Base-by-base conservation (phyloP, 176 grass and related monocot species). In the Dendrocalamus sinicus region DNA sequence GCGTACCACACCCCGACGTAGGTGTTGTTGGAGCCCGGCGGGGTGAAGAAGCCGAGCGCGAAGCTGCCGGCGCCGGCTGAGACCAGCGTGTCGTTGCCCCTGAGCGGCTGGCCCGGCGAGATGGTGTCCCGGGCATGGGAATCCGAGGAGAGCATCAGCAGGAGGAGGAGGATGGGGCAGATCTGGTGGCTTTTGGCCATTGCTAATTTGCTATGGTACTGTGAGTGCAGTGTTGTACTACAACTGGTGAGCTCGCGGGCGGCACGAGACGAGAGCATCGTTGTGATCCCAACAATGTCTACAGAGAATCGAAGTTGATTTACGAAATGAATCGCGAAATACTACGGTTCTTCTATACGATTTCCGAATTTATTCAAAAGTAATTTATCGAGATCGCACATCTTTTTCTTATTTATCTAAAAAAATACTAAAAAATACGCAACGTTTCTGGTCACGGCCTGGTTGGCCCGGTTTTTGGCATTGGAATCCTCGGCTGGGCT, bases 11-110 rank as follows among this genome's bases (percentile, higher is more conserved):
- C 39, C 2, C 85, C 88, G 58, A 83, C 65, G 60, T 93, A 93
- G 77, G 81, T 84, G 77, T 48, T 66, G 67, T 88, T 90, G 81
- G 81, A 88, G 19, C 85, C 86, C 12, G 64, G 59, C 20, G 88
- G 91, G 17, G 81, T 57, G 88, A 93, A 93, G 91, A 93, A 93
- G 66, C 91, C 85, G 0, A 93, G 86, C 23, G 6, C 77, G 77
- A 85, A 93, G 82, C 30, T 62, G 81, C 88, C 85, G 26, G 65
- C 24, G 58, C 85, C 85, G 1, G 73, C 41, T 0, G 91, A 93
- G 58, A 93, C 67, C 28, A 93, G 81, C 2, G 82, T 88, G 1
- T 82, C 85, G 81, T 85, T 74, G 28, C 66, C 85, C 1, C 57
- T 50, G 7, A 93, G 55, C 7, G 88, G 88, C 50, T 88, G 51